Evolutionary conservation across 176 grass and related monocot species (phyloP).

Genomic region (Ensete ventricosum): DNA sequence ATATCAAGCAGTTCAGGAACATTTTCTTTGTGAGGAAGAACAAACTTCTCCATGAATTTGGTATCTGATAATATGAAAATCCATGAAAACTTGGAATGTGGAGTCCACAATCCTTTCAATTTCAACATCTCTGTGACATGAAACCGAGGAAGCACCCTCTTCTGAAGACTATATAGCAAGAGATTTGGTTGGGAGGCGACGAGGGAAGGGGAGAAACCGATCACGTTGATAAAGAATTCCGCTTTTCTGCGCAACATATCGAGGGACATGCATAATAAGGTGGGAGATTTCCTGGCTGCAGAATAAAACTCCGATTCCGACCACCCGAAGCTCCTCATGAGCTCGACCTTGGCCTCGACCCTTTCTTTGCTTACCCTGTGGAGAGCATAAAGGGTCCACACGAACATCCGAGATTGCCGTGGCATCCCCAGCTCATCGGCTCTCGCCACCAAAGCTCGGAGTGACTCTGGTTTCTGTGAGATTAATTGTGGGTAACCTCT

Average conservation of each 20-base stretch:
- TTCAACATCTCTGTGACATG: constrained; percentile 19
- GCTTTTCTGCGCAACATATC: constrained; percentile 30
- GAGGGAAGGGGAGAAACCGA: constrained; percentile 4
- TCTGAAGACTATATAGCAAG: constrained; percentile 35
- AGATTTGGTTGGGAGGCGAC: constrained; percentile 23
- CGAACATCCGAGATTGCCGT: not conserved
- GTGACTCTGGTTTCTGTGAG: not conserved
- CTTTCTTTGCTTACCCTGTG: not conserved
- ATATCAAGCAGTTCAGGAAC: constrained; percentile 26
- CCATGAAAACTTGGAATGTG: not conserved
- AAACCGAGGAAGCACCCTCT: constrained; percentile 37
- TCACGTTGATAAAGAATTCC: constrained; percentile 31
- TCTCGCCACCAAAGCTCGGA: not conserved
- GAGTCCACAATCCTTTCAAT: constrained; percentile 23
- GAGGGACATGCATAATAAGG: not conserved
- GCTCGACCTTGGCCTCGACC: not conserved
- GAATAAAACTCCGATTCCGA: constrained; percentile 6
- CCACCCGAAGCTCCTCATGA: constrained; percentile 18
- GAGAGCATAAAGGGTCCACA: not conserved
- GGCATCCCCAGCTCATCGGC: not conserved
- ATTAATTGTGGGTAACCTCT: not conserved
- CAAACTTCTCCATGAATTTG: constrained; percentile 27
- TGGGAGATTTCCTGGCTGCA: not conserved
- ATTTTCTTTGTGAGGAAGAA: constrained; percentile 27
- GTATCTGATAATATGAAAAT: constrained; percentile 5